Conservation (phyloP, 768 basidiomycete species). For the Collybia sp. region DNA sequence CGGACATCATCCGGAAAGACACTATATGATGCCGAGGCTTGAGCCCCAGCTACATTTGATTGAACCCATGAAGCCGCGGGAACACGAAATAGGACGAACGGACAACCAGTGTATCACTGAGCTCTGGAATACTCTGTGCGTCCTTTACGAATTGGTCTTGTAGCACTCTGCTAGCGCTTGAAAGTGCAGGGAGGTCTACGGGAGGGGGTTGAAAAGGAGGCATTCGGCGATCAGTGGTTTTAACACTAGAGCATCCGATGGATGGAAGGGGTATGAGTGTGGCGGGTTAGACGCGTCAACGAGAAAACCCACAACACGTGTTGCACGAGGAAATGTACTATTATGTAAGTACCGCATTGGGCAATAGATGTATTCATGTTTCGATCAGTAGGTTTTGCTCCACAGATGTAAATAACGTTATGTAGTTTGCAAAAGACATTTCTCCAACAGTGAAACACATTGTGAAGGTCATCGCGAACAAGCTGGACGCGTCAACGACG, state of each 20-base stretch:
- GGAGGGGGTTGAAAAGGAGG: conserved; percentile 22
- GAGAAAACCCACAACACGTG: conserved; percentile 6
- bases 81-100: conserved; percentile 33
- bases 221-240: no score
- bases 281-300: conserved; percentile 15
- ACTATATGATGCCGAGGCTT: conserved; percentile 75
- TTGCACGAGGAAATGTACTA: no score
- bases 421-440: no score
- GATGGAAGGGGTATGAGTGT: conserved; percentile 13
- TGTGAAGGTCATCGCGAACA: no score
- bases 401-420: no score
- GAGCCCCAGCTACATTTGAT: conserved; percentile 45
- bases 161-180: conserved; percentile 62
- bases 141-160: conserved; percentile 71
- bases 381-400: no score
- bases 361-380: no score
- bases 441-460: no score
- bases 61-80: conserved; percentile 6
- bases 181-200: conserved; percentile 59
- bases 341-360: no score
- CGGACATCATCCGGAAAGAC: conserved; percentile 74
- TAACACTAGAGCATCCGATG: neutral
- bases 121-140: conserved; percentile 68
- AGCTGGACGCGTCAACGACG: no score
- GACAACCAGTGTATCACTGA: conserved; percentile 61